Evolutionary conservation across 805 yeast genomes (phyloP), one percentile per base, ranked within the genome.

Genomic region (Yarrowia sp.): DNA sequence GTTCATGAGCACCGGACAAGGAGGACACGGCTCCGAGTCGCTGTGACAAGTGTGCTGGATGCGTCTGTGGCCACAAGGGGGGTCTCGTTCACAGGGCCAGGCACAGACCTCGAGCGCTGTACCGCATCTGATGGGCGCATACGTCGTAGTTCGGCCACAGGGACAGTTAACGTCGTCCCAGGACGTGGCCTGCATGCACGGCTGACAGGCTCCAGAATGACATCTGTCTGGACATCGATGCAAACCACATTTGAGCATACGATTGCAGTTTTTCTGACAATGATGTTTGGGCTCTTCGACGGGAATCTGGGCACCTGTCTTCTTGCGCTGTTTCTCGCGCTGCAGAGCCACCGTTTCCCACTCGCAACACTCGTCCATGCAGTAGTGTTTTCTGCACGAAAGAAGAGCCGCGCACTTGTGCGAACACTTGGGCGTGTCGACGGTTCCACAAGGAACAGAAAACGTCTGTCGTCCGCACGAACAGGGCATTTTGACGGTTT

Each of bases 91-190:
- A 74, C 97, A 90, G 67, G 83, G 91, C 66, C 83, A 81, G 24
- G 78, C 79, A 75, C 97, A 90, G 11, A 79, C 80, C 4, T 88
- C 88, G 35, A 89, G 72, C 49, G 75, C 79, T 0, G 90, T 83
- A 14, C 96, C 96, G 77, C 97, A 90, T 68, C 96, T 78, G 10
- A 90, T 90, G 0, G 97, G 97, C 0, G 96, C 96, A 21, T 80
- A 81, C 6, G 90, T 79, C 3, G 88, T 81, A 0, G 96, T 90
- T 67, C 81, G 80, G 2, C 96, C 96, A 78, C 97, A 90, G 56
- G 87, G 82, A 71, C 97, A 90, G 2, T 85, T 82, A 69, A 89
- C 77, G 72, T 90, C 96, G 19, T 89, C 90, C 63, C 63, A 58
- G 43, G 86, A 83, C n/a, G 88, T 82, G 5, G 93, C 86, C 71